These are phyloP conservation scores for Guyanaporus albipodus DNA, from an alignment of 768 basidiomycete species.

Conservation along the genomic window DNA sequence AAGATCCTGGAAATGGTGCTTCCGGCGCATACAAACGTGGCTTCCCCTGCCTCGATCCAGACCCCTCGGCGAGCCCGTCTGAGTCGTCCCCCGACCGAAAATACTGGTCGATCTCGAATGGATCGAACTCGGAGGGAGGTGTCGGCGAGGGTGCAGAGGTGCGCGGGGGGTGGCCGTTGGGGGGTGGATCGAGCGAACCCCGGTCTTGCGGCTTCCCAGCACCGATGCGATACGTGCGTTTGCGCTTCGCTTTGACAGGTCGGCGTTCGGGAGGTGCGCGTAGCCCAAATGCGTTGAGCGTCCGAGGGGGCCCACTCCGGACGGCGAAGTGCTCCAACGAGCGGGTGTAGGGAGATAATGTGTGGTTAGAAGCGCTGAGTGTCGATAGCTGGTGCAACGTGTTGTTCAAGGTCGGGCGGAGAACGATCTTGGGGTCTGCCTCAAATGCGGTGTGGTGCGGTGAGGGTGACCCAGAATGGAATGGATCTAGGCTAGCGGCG, in stretches of 20 bases:
- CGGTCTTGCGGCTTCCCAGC: conserved; percentile 15
- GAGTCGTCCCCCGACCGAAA: conserved; percentile 44
- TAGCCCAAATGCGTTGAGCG: conserved; percentile 33
- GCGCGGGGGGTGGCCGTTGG: conserved; percentile 5
- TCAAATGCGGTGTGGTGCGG: conserved; percentile 33
- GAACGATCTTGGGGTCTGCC: conserved; percentile 52
- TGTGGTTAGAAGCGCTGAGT: conserved; percentile 87
- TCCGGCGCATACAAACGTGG: not conserved
- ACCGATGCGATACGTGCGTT: conserved; percentile 65
- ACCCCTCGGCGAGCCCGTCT: not conserved
- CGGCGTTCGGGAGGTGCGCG: conserved; percentile 41
- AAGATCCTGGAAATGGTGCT: not conserved
- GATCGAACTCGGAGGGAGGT: conserved; percentile 57
- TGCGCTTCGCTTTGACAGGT: conserved; percentile 70
- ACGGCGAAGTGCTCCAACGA: conserved; percentile 90
- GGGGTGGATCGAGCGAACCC: conserved; percentile 2
- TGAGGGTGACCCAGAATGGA: conserved; percentile 35
- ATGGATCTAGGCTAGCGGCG: conserved; percentile 26
- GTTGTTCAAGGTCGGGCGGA: conserved; percentile 65
- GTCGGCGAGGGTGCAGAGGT: conserved; percentile 31
- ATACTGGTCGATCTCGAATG: conserved; percentile 71
- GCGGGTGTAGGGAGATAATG: conserved; percentile 89
- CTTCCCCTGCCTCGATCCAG: not conserved
- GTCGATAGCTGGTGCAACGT: conserved; percentile 83
- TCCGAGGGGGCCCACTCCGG: conserved; percentile 74